Evolutionary conservation across 192 early-diverging fungal genomes (phyloP).

Genomic region (Coemansia sp.): DNA sequence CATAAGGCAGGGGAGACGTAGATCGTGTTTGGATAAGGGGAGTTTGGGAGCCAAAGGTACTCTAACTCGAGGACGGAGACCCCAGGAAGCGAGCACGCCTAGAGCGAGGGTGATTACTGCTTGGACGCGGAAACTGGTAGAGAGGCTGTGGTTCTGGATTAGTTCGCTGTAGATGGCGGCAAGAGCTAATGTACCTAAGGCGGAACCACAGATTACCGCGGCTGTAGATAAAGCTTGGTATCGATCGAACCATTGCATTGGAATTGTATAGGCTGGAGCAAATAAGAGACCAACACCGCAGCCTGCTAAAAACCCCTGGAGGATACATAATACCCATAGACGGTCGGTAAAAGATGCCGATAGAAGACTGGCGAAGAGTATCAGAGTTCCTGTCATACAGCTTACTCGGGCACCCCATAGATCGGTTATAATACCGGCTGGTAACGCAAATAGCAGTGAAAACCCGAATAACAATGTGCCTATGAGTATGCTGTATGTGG

Average conservation of each 20-base stretch:
- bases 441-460: conserved; percentile 16
- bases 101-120: conserved; percentile 26
- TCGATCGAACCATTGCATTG: conserved; percentile 57
- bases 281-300: conserved; percentile 50
- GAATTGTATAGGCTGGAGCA: conserved; percentile 51
- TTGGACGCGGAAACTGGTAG: conserved; percentile 26
- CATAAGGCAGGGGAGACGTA: conserved; percentile 24
- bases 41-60: neutral
- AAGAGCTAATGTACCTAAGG: conserved; percentile 44
- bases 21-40: conserved; percentile 3
- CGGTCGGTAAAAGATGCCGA: conserved; percentile 54
- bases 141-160: conserved; percentile 44
- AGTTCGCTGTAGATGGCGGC: conserved; percentile 41
- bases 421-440: conserved; percentile 28
- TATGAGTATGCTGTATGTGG: conserved; percentile 24
- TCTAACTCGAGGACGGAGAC: conserved; percentile 25
- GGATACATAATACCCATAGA: conserved; percentile 60
- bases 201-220: conserved; percentile 47
- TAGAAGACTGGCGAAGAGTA: conserved; percentile 46
- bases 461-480: conserved; percentile 34
- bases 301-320: conserved; percentile 61
- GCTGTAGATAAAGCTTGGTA: conserved; percentile 54
- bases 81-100: conserved; percentile 9
- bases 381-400: conserved; percentile 31
- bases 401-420: conserved; percentile 12